Percentiles rank a stretch among this genome's conserved stretches.
Evolutionary conservation across 768 basidiomycete species (phyloP).

Genomic region (Phanerochaete carnosa): DNA sequence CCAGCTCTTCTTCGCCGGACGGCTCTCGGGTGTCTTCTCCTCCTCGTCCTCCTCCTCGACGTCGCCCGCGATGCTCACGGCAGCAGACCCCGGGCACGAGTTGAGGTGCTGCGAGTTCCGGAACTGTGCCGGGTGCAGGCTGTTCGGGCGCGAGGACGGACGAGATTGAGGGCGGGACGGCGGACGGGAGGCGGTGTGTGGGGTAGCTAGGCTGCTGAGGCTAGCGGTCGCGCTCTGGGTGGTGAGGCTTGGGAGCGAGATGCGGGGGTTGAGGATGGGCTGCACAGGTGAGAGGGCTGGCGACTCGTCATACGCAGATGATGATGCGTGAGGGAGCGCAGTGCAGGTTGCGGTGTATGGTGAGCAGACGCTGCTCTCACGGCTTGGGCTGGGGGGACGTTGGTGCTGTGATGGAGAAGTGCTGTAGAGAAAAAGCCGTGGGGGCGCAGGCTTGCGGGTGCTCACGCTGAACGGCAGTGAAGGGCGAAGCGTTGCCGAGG

Average conservation of each 20-base stretch:
- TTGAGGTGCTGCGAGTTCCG: neutral
- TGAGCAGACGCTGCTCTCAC: conserved; percentile 45
- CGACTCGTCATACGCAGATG: neutral
- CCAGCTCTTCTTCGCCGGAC: conserved; percentile 3
- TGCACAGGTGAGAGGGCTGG: conserved; percentile 17
- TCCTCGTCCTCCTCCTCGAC: conserved; percentile 1
- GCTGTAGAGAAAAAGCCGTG: conserved; percentile 1
- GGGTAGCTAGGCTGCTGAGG: conserved; percentile 47
- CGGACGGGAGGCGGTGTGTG: conserved; percentile 21
- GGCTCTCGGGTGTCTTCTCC: neutral
- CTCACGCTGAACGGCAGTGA: neutral
- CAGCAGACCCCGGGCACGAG: neutral
- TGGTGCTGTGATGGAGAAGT: conserved; percentile 14
- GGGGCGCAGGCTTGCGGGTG: conserved; percentile 6
- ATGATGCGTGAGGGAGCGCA: conserved; percentile 7
- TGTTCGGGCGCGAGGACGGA: neutral
- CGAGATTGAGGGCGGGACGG: conserved; percentile 3
- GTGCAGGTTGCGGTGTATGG: conserved; percentile 22
- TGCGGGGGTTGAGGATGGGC: conserved; percentile 19
- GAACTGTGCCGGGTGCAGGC: neutral
- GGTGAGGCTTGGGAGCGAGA: conserved; percentile 23
- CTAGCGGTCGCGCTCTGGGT: conserved; percentile 15
- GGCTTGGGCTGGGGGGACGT: conserved; percentile 10
- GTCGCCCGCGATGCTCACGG: conserved; percentile 1
- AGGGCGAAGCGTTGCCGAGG: conserved; percentile 6